Evolutionary conservation across 352 stramenopile species (phyloP).

Genomic region (Aphanomyces astaci): DNA sequence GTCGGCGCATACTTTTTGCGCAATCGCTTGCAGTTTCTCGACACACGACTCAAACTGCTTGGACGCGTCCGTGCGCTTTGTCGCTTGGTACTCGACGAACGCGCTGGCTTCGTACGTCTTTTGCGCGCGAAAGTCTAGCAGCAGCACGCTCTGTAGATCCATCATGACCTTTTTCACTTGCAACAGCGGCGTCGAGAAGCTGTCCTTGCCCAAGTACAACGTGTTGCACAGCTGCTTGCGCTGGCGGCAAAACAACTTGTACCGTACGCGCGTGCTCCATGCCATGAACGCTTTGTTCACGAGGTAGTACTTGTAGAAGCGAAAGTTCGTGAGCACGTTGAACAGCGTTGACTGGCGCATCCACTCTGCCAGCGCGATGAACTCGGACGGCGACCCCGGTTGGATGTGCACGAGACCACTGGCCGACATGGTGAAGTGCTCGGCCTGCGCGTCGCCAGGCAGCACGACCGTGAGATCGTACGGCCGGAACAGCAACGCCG

Average conservation of each 20-base stretch:
- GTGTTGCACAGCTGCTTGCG: conserved; percentile 69
- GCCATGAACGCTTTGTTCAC: conserved; percentile 85
- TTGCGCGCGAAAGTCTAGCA: conserved; percentile 76
- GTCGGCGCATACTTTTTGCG: conserved; percentile 84
- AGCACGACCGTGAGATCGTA: conserved; percentile 89
- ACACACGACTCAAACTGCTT: conserved; percentile 89
- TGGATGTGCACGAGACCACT: conserved; percentile 72
- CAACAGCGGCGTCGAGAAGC: conserved; percentile 81
- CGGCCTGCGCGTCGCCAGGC: conserved; percentile 61
- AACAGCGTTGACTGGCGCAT: conserved; percentile 92
- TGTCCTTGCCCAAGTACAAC: conserved; percentile 88
- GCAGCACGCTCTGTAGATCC: conserved; percentile 71
- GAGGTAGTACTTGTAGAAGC: conserved; percentile 93
- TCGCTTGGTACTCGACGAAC: conserved; percentile 88
- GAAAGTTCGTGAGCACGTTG: conserved; percentile 90
- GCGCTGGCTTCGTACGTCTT: conserved; percentile 83
- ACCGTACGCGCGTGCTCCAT: conserved; percentile 86
- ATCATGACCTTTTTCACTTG: conserved; percentile 85
- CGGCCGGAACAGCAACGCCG: conserved; percentile 69
- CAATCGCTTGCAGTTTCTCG: conserved; percentile 84
- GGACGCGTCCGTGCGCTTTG: conserved; percentile 72
- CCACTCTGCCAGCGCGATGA: conserved; percentile 90
- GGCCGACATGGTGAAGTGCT: conserved; percentile 90
- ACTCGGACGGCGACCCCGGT: conserved; percentile 79
- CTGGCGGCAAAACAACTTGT: conserved; percentile 85